phyloP scores from a whole-genome alignment of 805 yeast genomes.

The Saccharomycopsis microspora region DNA sequence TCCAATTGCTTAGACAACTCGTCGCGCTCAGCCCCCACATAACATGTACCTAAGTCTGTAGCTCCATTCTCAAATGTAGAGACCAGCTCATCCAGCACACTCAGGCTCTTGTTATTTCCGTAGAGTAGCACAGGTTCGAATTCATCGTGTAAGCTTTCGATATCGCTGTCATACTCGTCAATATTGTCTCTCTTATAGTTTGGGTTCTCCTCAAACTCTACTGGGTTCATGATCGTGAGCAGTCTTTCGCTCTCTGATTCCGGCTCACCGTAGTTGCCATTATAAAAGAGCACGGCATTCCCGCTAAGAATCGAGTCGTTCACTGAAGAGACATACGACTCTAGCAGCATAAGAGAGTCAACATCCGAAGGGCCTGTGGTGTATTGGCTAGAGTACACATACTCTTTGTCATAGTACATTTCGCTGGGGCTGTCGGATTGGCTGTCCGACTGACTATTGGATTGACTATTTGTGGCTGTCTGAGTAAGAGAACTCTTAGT shows the following conservation, averaged over 20 bases:
- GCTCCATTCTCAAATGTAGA: too few species aligned
- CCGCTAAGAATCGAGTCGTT: constrained; percentile 8
- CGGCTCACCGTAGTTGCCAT: neutral
- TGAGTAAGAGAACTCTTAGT: too few species aligned
- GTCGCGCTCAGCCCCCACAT: too few species aligned
- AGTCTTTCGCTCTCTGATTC: neutral
- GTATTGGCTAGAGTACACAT: too few species aligned
- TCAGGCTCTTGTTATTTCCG: neutral
- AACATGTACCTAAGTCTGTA: too few species aligned
- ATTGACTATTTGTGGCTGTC: too few species aligned
- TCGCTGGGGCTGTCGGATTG: too few species aligned
- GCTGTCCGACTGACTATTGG: too few species aligned
- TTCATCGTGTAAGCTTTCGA: constrained; percentile 11
- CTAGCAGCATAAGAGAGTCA: neutral
- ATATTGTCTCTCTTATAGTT: constrained; percentile 7
- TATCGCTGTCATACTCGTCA: constrained; percentile 15
- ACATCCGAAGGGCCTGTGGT: too few species aligned
- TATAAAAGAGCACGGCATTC: constrained; percentile 12
- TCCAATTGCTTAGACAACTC: too few species aligned
- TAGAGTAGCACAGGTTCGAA: neutral
- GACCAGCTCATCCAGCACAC: neutral
- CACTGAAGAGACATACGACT: constrained; percentile 13
- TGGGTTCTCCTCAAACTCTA: constrained; percentile 1
- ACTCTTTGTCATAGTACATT: too few species aligned
- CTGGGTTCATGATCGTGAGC: constrained; percentile 14